A percentile compares a stretch with the other conserved stretches of the same genome.
phyloP scores from a whole-genome alignment of 2,329 filamentous ascomycete species.

The Talaromyces funiculosus region DNA sequence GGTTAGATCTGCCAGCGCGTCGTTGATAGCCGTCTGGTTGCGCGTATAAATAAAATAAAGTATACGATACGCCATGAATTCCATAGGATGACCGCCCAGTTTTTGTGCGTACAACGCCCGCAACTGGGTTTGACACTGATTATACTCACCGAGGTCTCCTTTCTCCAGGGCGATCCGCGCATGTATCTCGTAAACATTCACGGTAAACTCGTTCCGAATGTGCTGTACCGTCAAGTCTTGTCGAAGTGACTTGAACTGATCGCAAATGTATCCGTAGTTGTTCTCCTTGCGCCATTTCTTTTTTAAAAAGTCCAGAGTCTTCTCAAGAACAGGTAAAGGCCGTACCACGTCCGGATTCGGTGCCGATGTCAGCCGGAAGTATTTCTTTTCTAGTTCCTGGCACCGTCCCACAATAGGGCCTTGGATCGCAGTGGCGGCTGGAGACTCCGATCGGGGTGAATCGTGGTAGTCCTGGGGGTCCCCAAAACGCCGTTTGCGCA shows the following conservation, averaged over 20 bases:
- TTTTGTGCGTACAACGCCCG: slow-evolving; percentile 83
- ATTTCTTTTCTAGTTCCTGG: slow-evolving; percentile 82
- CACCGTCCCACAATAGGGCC: slow-evolving; percentile 81
- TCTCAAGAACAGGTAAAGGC: slow-evolving; percentile 69
- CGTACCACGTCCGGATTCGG: slow-evolving; percentile 86
- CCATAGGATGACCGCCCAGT: slow-evolving; percentile 80
- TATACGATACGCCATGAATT: slow-evolving; percentile 99
- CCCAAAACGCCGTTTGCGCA: slow-evolving; percentile 83
- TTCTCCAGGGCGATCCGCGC: slow-evolving; percentile 96
- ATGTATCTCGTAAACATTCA: slow-evolving; percentile 94
- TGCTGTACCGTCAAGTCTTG: slow-evolving; percentile 98
- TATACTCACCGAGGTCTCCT: slow-evolving; percentile 99
- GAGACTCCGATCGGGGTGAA: slow-evolving; percentile 42
- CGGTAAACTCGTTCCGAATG: slow-evolving; percentile 94
- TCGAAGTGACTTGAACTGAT: slow-evolving; percentile 97
- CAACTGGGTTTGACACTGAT: slow-evolving; percentile 98
- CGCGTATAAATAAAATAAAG: slow-evolving; percentile 98
- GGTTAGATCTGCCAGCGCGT: slow-evolving; percentile 98
- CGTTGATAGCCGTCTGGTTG: slow-evolving; percentile 97
- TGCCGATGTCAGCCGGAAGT: slow-evolving; percentile 85
- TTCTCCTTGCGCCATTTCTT: slow-evolving; percentile 90
- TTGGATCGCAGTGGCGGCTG: slow-evolving; percentile 40
- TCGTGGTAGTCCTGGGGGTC: slow-evolving; percentile 40
- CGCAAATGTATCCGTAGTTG: slow-evolving; percentile 97
- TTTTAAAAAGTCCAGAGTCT: slow-evolving; percentile 83